Base-by-base conservation (phyloP, 192 early-diverging fungal species). In the Coemansia reversa region DNA sequence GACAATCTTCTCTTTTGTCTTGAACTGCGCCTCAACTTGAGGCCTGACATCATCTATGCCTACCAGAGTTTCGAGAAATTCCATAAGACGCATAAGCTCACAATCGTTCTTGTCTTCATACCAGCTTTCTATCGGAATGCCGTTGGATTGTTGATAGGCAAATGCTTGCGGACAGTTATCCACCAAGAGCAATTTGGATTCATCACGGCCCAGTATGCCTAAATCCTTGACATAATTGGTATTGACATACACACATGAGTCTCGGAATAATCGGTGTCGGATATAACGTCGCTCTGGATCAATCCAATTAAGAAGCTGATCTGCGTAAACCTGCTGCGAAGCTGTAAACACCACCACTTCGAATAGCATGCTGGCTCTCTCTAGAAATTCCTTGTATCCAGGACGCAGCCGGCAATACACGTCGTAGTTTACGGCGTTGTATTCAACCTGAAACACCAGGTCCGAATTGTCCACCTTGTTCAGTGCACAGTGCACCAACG, bases 261-360 rank as follows among this genome's bases (percentile, higher is more conserved):
- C 88, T 11, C 90, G 80, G 67, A 86, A 90, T 60, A 90, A 82
- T 45, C 88, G 80, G 80, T 89, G 87, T 35, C 70, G 79, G 74
- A 91, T 86, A 35, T 54, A 82, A 42, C 76, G 79, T n/a, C 84
- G 76, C 14, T 81, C 74, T 0, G 88, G 88, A 33, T 91, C 89
- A 51, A 91, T 82, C 27, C 85, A 58, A 51, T 87, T 85, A 30
- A 87, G 70, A 42, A 89, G 60, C 16, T 73, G 68, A 58, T 89
- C 86, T 3, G 89, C 90, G 49, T 91, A 91, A n/a, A 84, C 81
- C 52, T 89, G 84, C 75, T 89, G 89, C 51, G 87, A 89, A 4
- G 90, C 90, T 4, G 90, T 91, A 49, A 91, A 91, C 3, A 90
- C 75, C 5, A 90, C 87, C 1, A 91, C 87, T 64, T 91, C 90